Percentiles rank a stretch among this genome's conserved stretches.
Conservation (phyloP, 1,284 basidiomycete genomes). For the Ustilago vetiveriae region DNA sequence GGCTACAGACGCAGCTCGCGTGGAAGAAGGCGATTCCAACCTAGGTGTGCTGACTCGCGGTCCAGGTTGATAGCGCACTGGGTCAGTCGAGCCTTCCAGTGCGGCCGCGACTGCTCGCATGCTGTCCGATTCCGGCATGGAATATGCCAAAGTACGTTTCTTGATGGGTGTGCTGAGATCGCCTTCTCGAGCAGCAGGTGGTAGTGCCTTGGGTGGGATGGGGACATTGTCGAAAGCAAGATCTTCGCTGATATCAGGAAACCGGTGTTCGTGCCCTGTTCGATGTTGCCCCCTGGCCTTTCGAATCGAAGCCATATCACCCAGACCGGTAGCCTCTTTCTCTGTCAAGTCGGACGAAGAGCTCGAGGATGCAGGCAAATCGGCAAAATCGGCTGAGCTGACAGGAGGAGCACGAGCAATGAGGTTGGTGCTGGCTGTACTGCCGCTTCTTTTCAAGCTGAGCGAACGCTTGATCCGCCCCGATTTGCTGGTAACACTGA, state of each 20-base stretch:
- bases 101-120: constrained; percentile 36
- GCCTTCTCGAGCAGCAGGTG: background rate
- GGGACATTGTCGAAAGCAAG: constrained; percentile 14
- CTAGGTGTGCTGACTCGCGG: constrained; percentile 24
- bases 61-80: constrained; percentile 24
- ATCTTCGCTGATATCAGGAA: constrained; percentile 32
- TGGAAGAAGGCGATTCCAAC: constrained; percentile 26
- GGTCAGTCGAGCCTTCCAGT: constrained; percentile 19
- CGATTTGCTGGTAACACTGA: constrained; percentile 27
- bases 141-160: constrained; percentile 4
- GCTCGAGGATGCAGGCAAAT: constrained; percentile 26
- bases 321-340: constrained; percentile 4
- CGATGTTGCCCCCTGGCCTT: constrained; percentile 34
- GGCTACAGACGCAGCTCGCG: constrained; percentile 9
- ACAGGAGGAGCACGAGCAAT: constrained; percentile 47
- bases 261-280: constrained; percentile 6
- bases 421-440: constrained; percentile 29
- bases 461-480: constrained; percentile 41
- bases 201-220: constrained; percentile 6
- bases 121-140: constrained; percentile 31
- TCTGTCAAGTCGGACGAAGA: constrained; percentile 15
- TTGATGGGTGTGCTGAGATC: constrained; percentile 4
- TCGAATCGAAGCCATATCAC: constrained; percentile 35
- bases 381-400: constrained; percentile 46
- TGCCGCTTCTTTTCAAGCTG: constrained; percentile 38